Percentiles rank a stretch among this genome's conserved stretches.
Conservation (phyloP, 345 rosid genomes). For the Kernera saxatilis region DNA sequence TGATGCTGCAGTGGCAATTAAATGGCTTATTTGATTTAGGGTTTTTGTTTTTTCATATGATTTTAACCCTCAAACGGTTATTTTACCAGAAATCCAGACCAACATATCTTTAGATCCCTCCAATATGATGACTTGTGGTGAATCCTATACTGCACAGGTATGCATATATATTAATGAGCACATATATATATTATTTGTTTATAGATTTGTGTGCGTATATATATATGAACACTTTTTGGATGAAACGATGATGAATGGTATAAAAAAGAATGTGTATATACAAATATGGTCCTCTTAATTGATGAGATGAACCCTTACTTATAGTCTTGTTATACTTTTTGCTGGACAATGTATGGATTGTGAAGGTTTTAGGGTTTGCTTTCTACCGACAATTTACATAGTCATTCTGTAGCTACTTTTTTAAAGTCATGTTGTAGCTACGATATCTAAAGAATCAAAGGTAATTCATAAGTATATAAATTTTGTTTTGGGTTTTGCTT, state of each 20-base stretch:
- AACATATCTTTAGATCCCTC: not conserved
- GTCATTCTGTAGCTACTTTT: not conserved
- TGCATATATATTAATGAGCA: not conserved
- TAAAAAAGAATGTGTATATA: no score
- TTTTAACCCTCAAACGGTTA: not conserved
- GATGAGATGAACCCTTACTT: not conserved
- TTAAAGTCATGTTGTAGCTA: not conserved
- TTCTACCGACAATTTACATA: not conserved
- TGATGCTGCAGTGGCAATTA: constrained; percentile 35
- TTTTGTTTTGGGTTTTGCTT: not conserved
- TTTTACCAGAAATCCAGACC: not conserved
- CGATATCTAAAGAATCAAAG: not conserved
- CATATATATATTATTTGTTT: not conserved
- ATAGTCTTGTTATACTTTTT: not conserved
- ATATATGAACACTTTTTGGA: not conserved
- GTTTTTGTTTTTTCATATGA: not conserved
- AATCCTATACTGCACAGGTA: constrained; percentile 9
- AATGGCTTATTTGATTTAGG: constrained; percentile 4
- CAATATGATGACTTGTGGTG: not conserved
- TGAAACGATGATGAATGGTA: not conserved
- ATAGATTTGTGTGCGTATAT: not conserved
- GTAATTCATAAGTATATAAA: not conserved
- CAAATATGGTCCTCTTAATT: not conserved
- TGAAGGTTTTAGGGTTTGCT: constrained; percentile 7
- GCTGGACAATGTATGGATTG: not conserved